Conservation (phyloP, 768 basidiomycete species). For the Boletus eberwhitei region DNA sequence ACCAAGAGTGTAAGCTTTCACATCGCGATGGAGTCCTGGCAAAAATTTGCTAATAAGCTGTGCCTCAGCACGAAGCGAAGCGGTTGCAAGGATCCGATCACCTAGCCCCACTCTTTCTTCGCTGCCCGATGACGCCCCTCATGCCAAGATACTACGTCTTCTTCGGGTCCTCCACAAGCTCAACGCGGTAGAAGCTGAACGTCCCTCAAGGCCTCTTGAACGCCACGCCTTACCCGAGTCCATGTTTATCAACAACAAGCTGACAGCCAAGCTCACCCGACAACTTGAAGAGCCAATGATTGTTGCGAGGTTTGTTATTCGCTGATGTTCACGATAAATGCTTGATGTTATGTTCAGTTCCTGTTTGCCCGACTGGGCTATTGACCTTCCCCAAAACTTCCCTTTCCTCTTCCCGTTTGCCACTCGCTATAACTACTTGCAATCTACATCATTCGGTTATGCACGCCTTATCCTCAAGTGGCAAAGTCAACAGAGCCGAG, state of each 20-base stretch:
- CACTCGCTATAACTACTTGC: constrained; percentile 94
- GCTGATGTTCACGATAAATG: not conserved
- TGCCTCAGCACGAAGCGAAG: constrained; percentile 31
- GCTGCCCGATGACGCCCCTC: constrained; percentile 77
- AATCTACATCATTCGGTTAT: constrained; percentile 97
- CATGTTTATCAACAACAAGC: constrained; percentile 94
- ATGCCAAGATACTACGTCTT: constrained; percentile 87
- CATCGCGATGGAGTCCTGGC: not conserved
- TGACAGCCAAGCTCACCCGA: constrained; percentile 95
- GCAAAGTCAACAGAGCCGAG: constrained; percentile 83
- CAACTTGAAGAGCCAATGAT: constrained; percentile 99
- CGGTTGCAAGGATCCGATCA: constrained; percentile 53
- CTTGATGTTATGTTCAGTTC: constrained; percentile 49
- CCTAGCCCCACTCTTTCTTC: constrained; percentile 70
- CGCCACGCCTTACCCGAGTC: constrained; percentile 69
- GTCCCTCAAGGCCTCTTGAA: constrained; percentile 44
- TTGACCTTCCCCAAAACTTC: constrained; percentile 94
- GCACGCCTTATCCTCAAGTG: constrained; percentile 92
- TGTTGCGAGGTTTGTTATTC: constrained; percentile 75
- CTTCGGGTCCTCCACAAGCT: constrained; percentile 84
- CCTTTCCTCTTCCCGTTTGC: constrained; percentile 99
- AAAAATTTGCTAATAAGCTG: constrained; percentile 16
- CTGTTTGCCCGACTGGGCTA: constrained; percentile 95
- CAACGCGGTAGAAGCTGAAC: constrained; percentile 69
- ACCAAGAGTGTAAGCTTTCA: constrained; percentile 51